Evolutionary conservation across 768 basidiomycete species (phyloP).

Genomic region (Suillus bovinus): DNA sequence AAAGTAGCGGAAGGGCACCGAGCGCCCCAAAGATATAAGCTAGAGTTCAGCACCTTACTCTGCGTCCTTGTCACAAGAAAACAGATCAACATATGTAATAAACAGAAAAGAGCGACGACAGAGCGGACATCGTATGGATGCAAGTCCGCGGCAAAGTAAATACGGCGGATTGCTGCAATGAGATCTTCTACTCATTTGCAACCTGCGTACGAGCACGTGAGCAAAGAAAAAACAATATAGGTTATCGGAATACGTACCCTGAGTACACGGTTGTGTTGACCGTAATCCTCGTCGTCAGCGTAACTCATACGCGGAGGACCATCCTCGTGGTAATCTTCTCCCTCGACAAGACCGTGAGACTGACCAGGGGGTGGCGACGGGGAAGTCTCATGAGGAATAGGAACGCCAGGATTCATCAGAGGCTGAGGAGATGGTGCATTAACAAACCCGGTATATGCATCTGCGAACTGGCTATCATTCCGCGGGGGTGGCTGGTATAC

Average conservation of each 20-base stretch:
- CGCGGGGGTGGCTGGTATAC: constrained; percentile 28
- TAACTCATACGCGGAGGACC: constrained; percentile 28
- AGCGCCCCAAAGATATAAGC: background rate
- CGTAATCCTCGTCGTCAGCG: constrained; percentile 30
- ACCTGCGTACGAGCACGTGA: background rate
- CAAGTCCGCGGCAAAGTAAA: background rate
- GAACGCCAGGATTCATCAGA: constrained; percentile 10
- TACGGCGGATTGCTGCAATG: background rate
- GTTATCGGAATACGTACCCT: constrained; percentile 23
- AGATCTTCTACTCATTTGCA: background rate
- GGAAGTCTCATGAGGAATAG: constrained; percentile 24
- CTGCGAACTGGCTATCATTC: constrained; percentile 20
- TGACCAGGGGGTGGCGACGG: constrained; percentile 17
- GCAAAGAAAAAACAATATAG: background rate
- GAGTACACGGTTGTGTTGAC: constrained; percentile 27
- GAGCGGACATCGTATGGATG: background rate
- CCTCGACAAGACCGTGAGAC: constrained; percentile 15
- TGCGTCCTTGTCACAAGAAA: background rate
- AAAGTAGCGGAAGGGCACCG: background rate
- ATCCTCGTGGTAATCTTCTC: constrained; percentile 11
- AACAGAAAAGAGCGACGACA: constrained; percentile 3
- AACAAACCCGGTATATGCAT: constrained; percentile 31
- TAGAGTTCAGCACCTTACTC: background rate
- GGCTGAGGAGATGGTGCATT: constrained; percentile 14
- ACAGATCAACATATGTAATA: background rate